These are phyloP conservation scores for Annona squamosa DNA, from an alignment of 164 flowering plant genomes.

Conservation along the genomic window DNA sequence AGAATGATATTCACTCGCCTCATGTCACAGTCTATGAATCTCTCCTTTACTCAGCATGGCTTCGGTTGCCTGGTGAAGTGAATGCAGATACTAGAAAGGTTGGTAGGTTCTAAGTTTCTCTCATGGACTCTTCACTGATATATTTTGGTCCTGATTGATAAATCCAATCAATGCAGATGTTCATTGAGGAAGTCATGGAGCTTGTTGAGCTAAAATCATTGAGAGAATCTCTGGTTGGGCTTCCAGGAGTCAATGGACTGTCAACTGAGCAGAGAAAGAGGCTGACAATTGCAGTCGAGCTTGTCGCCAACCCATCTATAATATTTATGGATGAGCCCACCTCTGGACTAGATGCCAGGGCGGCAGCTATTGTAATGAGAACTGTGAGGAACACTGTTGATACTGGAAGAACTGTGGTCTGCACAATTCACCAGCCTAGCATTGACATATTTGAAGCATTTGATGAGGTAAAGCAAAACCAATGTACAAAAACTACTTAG, in stretches of 20 bases:
- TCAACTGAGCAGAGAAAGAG: conserved; percentile 49
- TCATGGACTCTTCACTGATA: not conserved
- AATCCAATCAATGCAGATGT: conserved; percentile 28
- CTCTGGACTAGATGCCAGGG: conserved; percentile 53
- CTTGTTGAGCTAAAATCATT: conserved; percentile 37
- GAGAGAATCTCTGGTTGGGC: conserved; percentile 36
- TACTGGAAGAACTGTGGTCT: conserved; percentile 52
- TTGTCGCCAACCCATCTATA: conserved; percentile 50
- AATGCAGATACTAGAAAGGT: conserved; percentile 28
- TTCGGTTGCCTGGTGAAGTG: conserved; percentile 35
- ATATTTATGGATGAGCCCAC: conserved; percentile 61
- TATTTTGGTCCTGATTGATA: conserved; percentile 2
- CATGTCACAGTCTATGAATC: conserved; percentile 42
- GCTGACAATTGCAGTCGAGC: conserved; percentile 52
- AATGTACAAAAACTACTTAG: not conserved
- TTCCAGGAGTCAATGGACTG: conserved; percentile 42
- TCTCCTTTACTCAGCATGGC: conserved; percentile 42
- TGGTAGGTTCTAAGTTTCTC: not conserved
- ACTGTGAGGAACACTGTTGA: conserved; percentile 47
- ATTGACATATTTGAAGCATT: conserved; percentile 51
- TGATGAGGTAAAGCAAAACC: conserved; percentile 33
- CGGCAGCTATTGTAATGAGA: conserved; percentile 56
- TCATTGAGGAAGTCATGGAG: conserved; percentile 51
- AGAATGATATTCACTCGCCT: conserved; percentile 52
- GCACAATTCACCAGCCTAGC: conserved; percentile 56